These are phyloP conservation scores for Dryas drummondii DNA, from an alignment of 306 rosid genomes.

Conservation along the genomic window DNA sequence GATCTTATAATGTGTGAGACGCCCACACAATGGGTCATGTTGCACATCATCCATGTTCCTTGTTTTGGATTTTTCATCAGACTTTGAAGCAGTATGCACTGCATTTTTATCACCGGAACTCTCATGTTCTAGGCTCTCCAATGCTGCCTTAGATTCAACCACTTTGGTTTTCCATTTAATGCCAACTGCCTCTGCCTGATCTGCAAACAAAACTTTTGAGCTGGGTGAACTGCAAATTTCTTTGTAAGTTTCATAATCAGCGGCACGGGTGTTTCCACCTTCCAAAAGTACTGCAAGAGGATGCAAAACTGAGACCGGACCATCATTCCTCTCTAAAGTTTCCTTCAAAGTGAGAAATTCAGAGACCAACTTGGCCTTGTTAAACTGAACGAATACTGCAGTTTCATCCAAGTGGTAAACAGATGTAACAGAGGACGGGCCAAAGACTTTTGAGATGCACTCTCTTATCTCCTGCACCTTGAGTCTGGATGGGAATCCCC, in stretches of 20 bases:
- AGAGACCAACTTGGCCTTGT: constrained; percentile 50
- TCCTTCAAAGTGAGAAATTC: constrained; percentile 72
- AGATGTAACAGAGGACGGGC: constrained; percentile 49
- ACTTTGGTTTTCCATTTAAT: constrained; percentile 49
- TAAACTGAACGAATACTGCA: constrained; percentile 69
- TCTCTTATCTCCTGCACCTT: constrained; percentile 59
- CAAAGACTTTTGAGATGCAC: constrained; percentile 65
- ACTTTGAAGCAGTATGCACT: constrained; percentile 15
- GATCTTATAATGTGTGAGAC: constrained; percentile 27
- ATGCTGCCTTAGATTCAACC: constrained; percentile 31
- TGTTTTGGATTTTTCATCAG: constrained; percentile 19
- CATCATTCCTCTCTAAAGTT: constrained; percentile 53
- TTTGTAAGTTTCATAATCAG: constrained; percentile 68
- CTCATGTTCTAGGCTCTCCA: constrained; percentile 25
- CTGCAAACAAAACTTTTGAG: constrained; percentile 58
- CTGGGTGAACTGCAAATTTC: constrained; percentile 65
- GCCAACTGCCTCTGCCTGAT: constrained; percentile 74
- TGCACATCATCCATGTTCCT: constrained; percentile 30
- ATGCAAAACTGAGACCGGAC: constrained; percentile 63
- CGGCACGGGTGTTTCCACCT: constrained; percentile 69
- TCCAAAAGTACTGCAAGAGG: constrained; percentile 68
- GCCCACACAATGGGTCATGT: constrained; percentile 25
- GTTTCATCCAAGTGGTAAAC: constrained; percentile 78
- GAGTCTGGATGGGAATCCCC: constrained; percentile 72
- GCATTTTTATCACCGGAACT: constrained; percentile 16